Percentiles rank a stretch among this genome's conserved stretches.
Conservation (phyloP, 495 filamentous ascomycete genomes). For the Penicillium longicatenatum region DNA sequence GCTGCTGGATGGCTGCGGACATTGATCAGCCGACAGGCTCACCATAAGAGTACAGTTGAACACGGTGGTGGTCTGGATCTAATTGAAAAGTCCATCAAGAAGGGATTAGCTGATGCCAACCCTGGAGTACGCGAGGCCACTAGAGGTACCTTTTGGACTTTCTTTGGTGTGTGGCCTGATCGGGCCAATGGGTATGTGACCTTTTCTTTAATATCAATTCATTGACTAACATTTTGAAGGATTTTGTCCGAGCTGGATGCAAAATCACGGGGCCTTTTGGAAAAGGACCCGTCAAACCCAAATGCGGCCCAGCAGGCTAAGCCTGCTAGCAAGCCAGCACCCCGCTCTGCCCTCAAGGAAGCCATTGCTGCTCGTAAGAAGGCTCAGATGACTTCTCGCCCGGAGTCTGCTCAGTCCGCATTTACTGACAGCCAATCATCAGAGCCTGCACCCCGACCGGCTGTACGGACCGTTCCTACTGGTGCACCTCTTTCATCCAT, state of each 20-base stretch:
- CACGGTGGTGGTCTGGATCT: slow-evolving; percentile 78
- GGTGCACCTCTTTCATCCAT: slow-evolving; percentile 46
- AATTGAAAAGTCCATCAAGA: slow-evolving; percentile 85
- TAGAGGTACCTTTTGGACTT: slow-evolving; percentile 83
- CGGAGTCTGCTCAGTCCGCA: slow-evolving; percentile 69
- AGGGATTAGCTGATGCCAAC: slow-evolving; percentile 82
- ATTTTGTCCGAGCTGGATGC: slow-evolving; percentile 75
- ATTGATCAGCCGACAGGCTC: slow-evolving; percentile 72
- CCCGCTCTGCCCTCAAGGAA: slow-evolving; percentile 67
- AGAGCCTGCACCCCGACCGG: slow-evolving; percentile 36
- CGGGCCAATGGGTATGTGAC: slow-evolving; percentile 68
- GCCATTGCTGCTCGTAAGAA: slow-evolving; percentile 84
- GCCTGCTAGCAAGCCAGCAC: slow-evolving; percentile 49
- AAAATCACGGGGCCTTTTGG: slow-evolving; percentile 70
- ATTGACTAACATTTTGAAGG: slow-evolving; percentile 44
- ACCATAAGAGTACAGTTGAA: slow-evolving; percentile 79
- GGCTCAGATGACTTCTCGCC: slow-evolving; percentile 62
- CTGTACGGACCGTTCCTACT: slow-evolving; percentile 35
- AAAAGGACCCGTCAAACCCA: slow-evolving; percentile 80
- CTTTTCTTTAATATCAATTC: neutral
- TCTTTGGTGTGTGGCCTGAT: slow-evolving; percentile 72
- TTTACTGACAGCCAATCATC: slow-evolving; percentile 48
- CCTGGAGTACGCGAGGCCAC: slow-evolving; percentile 82
- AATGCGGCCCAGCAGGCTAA: slow-evolving; percentile 53
- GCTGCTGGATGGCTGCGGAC: slow-evolving; percentile 83